Base-by-base conservation (phyloP, 2,329 filamentous ascomycete genomes). In the Dryadomyces sulphureus region DNA sequence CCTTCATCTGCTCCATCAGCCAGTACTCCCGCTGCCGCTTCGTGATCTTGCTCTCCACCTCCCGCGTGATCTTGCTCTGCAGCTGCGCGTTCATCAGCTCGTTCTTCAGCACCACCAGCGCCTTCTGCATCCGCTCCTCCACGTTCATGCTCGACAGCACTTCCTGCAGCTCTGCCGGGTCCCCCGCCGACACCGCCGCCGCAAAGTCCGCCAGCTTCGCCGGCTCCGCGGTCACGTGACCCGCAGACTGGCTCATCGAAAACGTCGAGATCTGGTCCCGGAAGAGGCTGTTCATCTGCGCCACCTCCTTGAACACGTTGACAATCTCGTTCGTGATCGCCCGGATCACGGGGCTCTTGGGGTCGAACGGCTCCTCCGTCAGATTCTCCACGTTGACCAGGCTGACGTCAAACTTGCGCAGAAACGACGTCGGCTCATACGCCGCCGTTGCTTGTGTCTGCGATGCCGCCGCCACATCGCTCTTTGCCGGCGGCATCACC, bases 1-100 rank as follows among this genome's bases (percentile, higher is more conserved):
- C 92, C 69, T 96, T 96, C 89, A 98, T 94, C 62, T 98, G 93
- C 65, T 98, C 92, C 87, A 94, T 93, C 41, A 98, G 69, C 85
- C 88, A 96, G 66, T 96, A 98, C 60, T 98, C 92, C 45, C 92
- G 80, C 62, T 98, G 92, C 25, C 90, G 81, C 66, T 98, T 96
- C 56, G 89, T 89, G 45, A 98, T 96, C 65, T 94, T 95, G 58
- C 78, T 87, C 62, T 96, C 92, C 17, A 98, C 93, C 59, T 98
- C 92, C 65, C 95, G 95, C 48, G 84, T 87, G 48, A 98, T 96
- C 70, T 96, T 98, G 48, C 85, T 90, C 62, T 95, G 90, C 25
- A 98, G 70, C 60, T 96, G 86, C 0, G 92, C 92, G 55, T 96
- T 98, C 84, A 96, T 94, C 45, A 95, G 76, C 66, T 98, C 92